phyloP scores from a whole-genome alignment of 805 yeast genomes.

The Kazachstania psychrophila region DNA sequence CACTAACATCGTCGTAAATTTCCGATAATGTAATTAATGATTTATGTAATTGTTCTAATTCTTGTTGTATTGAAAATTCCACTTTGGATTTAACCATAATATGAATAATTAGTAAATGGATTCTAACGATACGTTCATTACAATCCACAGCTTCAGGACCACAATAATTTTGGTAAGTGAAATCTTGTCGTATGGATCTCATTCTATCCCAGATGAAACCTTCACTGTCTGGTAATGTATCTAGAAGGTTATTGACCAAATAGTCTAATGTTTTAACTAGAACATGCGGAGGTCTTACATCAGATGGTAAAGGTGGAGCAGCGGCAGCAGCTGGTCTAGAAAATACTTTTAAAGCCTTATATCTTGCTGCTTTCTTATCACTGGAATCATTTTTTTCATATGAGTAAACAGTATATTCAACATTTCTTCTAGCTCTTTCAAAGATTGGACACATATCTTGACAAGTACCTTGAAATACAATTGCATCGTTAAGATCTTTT shows the following conservation, averaged over 20 bases:
- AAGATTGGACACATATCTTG: slow-evolving; percentile 90
- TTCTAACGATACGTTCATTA: slow-evolving; percentile 81
- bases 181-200: slow-evolving; percentile 91
- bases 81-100: slow-evolving; percentile 65
- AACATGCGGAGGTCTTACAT: slow-evolving; percentile 86
- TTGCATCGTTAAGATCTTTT: slow-evolving; percentile 81
- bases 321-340: slow-evolving; percentile 98
- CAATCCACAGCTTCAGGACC: slow-evolving; percentile 94
- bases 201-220: slow-evolving; percentile 96
- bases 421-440: slow-evolving; percentile 79
- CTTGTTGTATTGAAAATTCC: slow-evolving; percentile 90
- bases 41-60: slow-evolving; percentile 86
- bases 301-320: slow-evolving; percentile 95
- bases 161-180: slow-evolving; percentile 85
- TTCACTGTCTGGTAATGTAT: slow-evolving; percentile 72
- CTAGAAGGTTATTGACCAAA: slow-evolving; percentile 53
- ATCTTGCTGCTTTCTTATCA: slow-evolving; percentile 47
- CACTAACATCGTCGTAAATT: slow-evolving; percentile 72
- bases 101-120: slow-evolving; percentile 75
- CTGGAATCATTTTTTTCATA: slow-evolving; percentile 58
- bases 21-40: slow-evolving; percentile 82
- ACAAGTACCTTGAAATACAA: slow-evolving; percentile 80
- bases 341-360: slow-evolving; percentile 77
- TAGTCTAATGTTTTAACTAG: slow-evolving; percentile 60
- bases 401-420: slow-evolving; percentile 76